Base-by-base conservation (phyloP, 139 green algal genomes). In the Chlorella vulgaris region DNA sequence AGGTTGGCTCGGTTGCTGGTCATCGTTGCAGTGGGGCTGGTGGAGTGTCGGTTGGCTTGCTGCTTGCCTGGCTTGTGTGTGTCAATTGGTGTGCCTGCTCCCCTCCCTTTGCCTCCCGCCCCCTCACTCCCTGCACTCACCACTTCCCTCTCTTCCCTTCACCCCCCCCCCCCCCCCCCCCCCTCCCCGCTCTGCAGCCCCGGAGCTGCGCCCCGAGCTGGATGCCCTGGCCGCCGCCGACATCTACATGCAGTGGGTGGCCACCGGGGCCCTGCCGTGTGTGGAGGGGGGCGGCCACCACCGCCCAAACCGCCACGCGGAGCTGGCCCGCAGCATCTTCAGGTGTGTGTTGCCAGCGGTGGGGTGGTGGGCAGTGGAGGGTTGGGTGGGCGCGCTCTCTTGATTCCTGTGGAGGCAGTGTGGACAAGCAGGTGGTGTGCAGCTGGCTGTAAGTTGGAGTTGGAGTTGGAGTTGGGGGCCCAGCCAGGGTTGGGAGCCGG, bases 271-370 rank as follows among this genome's bases (percentile, higher is more conserved):
- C 19, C 92, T 99, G 42, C 29, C 78, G 6, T 99, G 96, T 81
- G 94, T 93, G 15, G 96, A 99, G 88, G 89, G 90, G 29, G 96
- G 96, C 29, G 90, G 93, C 29, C 96, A 99, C 90, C 90, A 95
- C 85, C 86, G 96, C 7, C 96, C 96, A 63, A 98, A 98, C 87
- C 88, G 91, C 70, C 96, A 99, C 81, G 96, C 96, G 1, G 89
- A 96, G 79, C 79, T 94, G 68, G 83, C 91, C 2, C 83, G 91
- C 60, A 31, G 86, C 42, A 98, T 98, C 62, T 99, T 99, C 91
- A 86, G 92, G 55, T 89, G 78, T 7, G 71, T 7, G 1, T 39
- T 67, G 65, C 21, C 7, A 50, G 31, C 10, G n/a, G 10, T 42
- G 13, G 29, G 29, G 33, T 29, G 29, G n/a, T 71, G 65, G 65